Percentiles rank a stretch among this genome's conserved stretches.
Conservation (phyloP, 2,329 filamentous ascomycete species). For the Phaeosphaeriaceae sp. region DNA sequence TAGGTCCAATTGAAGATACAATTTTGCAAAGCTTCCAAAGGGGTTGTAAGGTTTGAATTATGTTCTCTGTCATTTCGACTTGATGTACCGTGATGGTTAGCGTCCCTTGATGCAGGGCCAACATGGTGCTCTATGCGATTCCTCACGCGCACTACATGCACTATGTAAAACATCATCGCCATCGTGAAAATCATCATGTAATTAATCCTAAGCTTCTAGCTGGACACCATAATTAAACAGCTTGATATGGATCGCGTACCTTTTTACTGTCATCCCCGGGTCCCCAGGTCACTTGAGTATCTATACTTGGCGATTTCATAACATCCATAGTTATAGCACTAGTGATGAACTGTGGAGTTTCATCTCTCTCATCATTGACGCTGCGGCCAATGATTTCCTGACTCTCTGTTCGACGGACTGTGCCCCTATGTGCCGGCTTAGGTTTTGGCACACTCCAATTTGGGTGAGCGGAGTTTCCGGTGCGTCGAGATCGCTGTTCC, state of each 20-base stretch:
- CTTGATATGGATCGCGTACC: slow-evolving; percentile 16
- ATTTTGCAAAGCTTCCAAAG: no score
- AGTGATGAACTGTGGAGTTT: slow-evolving; percentile 29
- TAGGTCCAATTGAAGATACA: not conserved
- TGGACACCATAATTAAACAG: slow-evolving; percentile 9
- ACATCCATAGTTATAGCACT: slow-evolving; percentile 34
- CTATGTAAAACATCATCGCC: not conserved
- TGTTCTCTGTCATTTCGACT: not conserved
- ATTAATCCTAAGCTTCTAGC: no score
- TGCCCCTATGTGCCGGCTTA: slow-evolving; percentile 16
- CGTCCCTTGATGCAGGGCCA: slow-evolving; percentile 17
- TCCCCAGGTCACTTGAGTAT: slow-evolving; percentile 18
- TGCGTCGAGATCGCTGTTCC: not conserved
- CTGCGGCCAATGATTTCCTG: slow-evolving; percentile 15
- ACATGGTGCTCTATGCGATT: slow-evolving; percentile 33
- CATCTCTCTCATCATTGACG: slow-evolving; percentile 5
- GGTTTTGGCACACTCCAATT: slow-evolving; percentile 21
- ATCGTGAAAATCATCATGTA: no score
- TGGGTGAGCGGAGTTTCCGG: slow-evolving; percentile 1
- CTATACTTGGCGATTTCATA: slow-evolving; percentile 16
- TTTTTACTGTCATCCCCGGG: slow-evolving; percentile 17
- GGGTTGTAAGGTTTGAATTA: no score
- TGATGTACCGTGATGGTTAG: slow-evolving; percentile 32
- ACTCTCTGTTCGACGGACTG: slow-evolving; percentile 25
- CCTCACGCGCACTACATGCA: not conserved